A percentile compares a stretch with the other conserved stretches of the same genome.
Conservation (phyloP, 1,139 yeast genomes). For the Kodamaea arcana region DNA sequence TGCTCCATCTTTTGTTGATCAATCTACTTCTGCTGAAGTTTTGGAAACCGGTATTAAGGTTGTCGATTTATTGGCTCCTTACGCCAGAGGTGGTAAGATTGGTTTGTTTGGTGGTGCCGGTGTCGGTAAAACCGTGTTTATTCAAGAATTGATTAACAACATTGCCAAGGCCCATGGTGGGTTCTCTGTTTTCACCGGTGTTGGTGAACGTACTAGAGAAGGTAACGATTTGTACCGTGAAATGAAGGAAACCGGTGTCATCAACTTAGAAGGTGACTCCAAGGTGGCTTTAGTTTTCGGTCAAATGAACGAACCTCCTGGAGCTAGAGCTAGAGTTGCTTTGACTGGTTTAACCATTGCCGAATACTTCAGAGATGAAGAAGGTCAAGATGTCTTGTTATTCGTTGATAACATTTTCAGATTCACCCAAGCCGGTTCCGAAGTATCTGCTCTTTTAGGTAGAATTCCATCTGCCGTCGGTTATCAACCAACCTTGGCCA, state of each 20-base stretch:
- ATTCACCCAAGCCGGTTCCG: constrained; percentile 99
- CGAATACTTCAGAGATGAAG: constrained; percentile 99
- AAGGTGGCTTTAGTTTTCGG: constrained; percentile 99
- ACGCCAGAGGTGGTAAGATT: constrained; percentile 99
- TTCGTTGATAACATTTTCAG: constrained; percentile 99
- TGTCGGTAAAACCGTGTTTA: constrained; percentile 99
- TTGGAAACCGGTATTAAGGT: constrained; percentile 99
- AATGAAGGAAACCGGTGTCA: constrained; percentile 99
- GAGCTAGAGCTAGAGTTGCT: constrained; percentile 99
- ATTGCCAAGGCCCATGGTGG: constrained; percentile 99
- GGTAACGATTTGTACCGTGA: constrained; percentile 99
- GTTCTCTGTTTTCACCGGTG: constrained; percentile 99
- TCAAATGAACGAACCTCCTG: constrained; percentile 99
- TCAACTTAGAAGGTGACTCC: constrained; percentile 98
- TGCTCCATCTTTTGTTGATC: constrained; percentile 93
- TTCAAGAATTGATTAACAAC: constrained; percentile 99
- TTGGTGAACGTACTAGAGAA: constrained; percentile 99
- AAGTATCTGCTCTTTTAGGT: constrained; percentile 99
- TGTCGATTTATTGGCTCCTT: constrained; percentile 98
- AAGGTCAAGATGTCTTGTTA: constrained; percentile 99
- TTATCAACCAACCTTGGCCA: constrained; percentile 99
- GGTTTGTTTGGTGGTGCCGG: constrained; percentile 99
- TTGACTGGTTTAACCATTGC: constrained; percentile 99
- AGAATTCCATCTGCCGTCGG: constrained; percentile 99
- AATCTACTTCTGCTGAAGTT: constrained; percentile 96